These are phyloP conservation scores for Byssochlamys sp. DNA, from an alignment of 2,329 filamentous ascomycete species.

Conservation along the genomic window DNA sequence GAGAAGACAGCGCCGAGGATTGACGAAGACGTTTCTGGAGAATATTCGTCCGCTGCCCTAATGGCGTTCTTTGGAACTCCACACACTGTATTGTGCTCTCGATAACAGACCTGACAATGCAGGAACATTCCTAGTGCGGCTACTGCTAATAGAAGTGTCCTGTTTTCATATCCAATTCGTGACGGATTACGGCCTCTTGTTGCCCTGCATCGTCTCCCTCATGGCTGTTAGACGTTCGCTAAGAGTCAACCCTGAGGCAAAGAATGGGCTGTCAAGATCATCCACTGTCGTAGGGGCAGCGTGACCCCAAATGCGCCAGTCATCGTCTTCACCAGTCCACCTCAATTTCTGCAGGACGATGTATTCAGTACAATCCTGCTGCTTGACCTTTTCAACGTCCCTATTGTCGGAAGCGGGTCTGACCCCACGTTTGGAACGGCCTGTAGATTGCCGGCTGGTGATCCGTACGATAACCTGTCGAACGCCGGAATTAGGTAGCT, in stretches of 20 bases:
- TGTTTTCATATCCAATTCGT: background rate
- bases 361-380: constrained; percentile 40
- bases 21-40: background rate
- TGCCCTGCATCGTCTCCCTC: constrained; percentile 12
- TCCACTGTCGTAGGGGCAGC: constrained; percentile 33
- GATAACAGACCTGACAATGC: background rate
- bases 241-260: constrained; percentile 24
- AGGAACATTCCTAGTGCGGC: background rate
- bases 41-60: background rate
- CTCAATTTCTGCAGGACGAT: constrained; percentile 41
- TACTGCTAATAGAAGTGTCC: background rate
- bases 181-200: background rate
- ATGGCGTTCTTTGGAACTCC: too few species aligned
- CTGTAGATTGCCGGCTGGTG: constrained; percentile 28
- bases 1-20: background rate
- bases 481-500: constrained; percentile 27
- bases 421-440: constrained; percentile 2
- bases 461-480: constrained; percentile 33
- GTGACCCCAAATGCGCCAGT: constrained; percentile 45
- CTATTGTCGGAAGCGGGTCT: constrained; percentile 1
- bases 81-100: too few species aligned
- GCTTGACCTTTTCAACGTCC: constrained; percentile 18
- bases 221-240: constrained; percentile 27
- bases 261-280: constrained; percentile 28
- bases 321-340: constrained; percentile 30